Conservation (phyloP, 2,329 filamentous ascomycete genomes). For the Graphilbum fragrans region DNA sequence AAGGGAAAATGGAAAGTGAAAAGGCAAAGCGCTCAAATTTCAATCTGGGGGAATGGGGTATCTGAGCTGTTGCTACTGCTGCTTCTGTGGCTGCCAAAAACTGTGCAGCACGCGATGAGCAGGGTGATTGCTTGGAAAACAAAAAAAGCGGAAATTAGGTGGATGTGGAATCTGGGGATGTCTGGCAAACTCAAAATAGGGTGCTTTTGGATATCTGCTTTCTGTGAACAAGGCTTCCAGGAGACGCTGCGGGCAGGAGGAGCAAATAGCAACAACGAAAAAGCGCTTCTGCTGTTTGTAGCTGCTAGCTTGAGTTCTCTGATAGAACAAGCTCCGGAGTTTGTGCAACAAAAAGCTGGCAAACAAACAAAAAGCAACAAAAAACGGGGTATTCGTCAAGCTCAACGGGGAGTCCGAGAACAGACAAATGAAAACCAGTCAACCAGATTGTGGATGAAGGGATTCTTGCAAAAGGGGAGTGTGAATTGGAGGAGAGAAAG, state of each 20-base stretch:
- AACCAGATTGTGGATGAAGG: neutral
- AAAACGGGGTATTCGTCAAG: no score
- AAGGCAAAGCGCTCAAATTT: neutral
- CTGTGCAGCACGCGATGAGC: neutral
- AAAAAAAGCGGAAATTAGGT: neutral
- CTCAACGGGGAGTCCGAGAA: no score
- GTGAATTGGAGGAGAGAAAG: neutral
- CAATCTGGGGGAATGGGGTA: no score
- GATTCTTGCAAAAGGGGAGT: neutral
- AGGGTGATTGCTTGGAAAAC: neutral
- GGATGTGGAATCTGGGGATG: neutral
- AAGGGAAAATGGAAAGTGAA: neutral
- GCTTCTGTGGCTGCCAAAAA: neutral
- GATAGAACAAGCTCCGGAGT: neutral
- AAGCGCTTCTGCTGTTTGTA: no score
- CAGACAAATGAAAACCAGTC: no score
- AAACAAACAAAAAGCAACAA: neutral
- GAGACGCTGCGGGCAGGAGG: no score
- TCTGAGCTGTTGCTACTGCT: neutral
- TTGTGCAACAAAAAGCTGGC: no score
- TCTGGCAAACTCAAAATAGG: no score
- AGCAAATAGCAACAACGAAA: no score
- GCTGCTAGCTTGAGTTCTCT: neutral
- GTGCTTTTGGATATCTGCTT: no score
- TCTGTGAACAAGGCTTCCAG: no score